phyloP scores from a whole-genome alignment of 345 rosid genomes.

The Gynandropsis gynandra region DNA sequence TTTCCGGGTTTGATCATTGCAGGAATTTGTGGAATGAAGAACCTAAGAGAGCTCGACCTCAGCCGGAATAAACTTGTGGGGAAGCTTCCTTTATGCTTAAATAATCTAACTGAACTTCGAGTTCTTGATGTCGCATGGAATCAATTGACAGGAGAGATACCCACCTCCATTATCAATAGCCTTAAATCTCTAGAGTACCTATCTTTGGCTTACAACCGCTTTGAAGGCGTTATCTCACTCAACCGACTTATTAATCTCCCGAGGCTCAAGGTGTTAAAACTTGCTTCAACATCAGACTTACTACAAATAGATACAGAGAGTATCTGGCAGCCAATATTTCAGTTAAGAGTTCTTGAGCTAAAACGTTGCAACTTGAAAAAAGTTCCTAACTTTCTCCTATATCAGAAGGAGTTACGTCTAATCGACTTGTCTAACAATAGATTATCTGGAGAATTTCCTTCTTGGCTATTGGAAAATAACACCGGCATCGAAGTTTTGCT shows the following conservation, averaged over 20 bases:
- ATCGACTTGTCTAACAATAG: conserved; percentile 21
- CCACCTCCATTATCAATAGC: background rate
- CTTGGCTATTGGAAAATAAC: conserved; percentile 1
- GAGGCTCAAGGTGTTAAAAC: conserved; percentile 17
- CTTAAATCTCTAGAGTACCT: conserved; percentile 1
- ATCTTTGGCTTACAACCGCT: conserved; percentile 14
- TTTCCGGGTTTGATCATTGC: background rate
- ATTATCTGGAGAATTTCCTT: conserved; percentile 15
- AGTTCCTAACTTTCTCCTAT: conserved; percentile 10
- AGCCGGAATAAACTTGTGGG: background rate
- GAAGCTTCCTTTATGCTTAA: conserved; percentile 2
- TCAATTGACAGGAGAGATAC: conserved; percentile 1
- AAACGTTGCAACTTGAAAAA: background rate
- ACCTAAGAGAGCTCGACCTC: conserved; percentile 12
- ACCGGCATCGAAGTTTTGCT: conserved; percentile 2
- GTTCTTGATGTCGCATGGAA: conserved; percentile 20
- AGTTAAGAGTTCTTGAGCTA: background rate
- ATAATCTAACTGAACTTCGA: background rate
- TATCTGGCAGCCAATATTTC: background rate
- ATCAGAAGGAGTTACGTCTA: conserved; percentile 12
- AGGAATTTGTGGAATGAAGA: conserved; percentile 16
- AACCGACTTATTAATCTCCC: conserved; percentile 1
- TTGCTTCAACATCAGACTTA: conserved; percentile 4
- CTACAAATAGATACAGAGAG: background rate
- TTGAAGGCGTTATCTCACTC: conserved; percentile 13